Evolutionary conservation across 2,329 filamentous ascomycete genomes (phyloP).

Genomic region (Hymenoscyphus fructigenus): DNA sequence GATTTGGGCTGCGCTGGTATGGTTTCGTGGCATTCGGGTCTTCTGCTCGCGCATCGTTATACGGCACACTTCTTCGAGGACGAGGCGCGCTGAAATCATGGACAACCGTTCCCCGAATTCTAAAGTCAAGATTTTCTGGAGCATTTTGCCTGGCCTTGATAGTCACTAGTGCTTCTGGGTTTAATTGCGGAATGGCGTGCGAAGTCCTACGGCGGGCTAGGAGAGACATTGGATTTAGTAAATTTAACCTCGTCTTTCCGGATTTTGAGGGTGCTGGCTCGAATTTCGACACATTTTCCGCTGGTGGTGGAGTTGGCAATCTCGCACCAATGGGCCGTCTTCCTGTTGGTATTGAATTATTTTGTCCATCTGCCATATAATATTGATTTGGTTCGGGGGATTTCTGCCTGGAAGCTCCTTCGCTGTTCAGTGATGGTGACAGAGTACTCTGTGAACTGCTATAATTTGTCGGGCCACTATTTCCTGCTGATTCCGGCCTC

Average conservation of each 20-base stretch:
- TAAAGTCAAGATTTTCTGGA: conserved; percentile 55
- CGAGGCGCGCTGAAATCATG: conserved; percentile 66
- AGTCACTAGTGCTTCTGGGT: conserved; percentile 28
- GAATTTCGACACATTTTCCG: conserved; percentile 23
- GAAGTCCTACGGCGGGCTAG: conserved; percentile 36
- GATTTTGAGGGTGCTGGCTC: conserved; percentile 29
- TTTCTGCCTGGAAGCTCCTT: conserved; percentile 18
- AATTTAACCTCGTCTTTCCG: conserved; percentile 36
- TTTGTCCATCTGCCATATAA: conserved; percentile 26
- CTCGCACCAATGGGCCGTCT: conserved; percentile 29
- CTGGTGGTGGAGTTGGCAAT: conserved; percentile 30
- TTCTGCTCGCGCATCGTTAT: conserved; percentile 25
- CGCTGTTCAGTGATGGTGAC: conserved; percentile 19
- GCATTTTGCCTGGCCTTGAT: conserved; percentile 23
- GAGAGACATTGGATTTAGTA: conserved; percentile 42
- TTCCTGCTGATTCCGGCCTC: conserved; percentile 30
- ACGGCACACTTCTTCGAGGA: conserved; percentile 44
- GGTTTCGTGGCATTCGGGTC: conserved; percentile 16
- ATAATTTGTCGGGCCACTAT: conserved; percentile 20
- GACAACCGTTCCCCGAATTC: conserved; percentile 62
- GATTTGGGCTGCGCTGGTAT: conserved; percentile 29
- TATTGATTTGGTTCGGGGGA: conserved; percentile 19
- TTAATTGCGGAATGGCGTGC: conserved; percentile 33
- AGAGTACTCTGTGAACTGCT: conserved; percentile 21
- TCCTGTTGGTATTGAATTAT: conserved; percentile 21